Evolutionary conservation across 257 asterid species (phyloP).

Genomic region (Handroanthus guayacan): DNA sequence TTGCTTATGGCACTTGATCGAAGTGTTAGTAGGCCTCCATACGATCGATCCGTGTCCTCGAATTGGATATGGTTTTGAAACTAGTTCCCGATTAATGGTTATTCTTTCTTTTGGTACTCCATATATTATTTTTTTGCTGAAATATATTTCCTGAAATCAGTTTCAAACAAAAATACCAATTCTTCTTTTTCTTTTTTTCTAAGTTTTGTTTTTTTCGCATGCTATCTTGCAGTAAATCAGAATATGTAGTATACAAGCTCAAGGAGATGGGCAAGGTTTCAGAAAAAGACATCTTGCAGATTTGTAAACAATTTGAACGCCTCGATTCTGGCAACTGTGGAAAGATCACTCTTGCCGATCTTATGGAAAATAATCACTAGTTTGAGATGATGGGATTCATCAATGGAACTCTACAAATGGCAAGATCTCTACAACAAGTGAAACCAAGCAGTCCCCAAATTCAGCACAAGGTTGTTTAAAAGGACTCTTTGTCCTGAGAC

Average conservation of each 20-base stretch:
- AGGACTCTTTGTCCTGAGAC: not conserved
- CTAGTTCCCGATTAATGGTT: too few species aligned
- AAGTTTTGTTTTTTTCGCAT: not conserved
- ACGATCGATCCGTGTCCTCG: too few species aligned
- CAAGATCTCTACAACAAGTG: not conserved
- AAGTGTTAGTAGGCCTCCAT: too few species aligned
- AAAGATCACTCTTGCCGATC: slow-evolving; percentile 87
- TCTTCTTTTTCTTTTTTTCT: not conserved
- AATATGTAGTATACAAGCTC: slow-evolving; percentile 85
- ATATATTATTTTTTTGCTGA: too few species aligned
- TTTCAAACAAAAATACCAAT: not conserved
- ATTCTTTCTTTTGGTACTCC: too few species aligned
- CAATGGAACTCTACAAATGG: not conserved
- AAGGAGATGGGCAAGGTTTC: slow-evolving; percentile 86
- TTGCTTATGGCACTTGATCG: too few species aligned
- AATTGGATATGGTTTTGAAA: too few species aligned
- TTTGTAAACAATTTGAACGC: slow-evolving; percentile 82
- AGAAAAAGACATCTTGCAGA: slow-evolving; percentile 72
- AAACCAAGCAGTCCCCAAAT: not conserved
- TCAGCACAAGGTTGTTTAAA: not conserved
- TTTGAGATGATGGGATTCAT: not conserved
- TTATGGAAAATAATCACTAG: slow-evolving; percentile 66
- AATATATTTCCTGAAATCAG: too few species aligned
- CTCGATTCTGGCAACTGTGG: slow-evolving; percentile 87
- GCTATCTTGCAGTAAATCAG: slow-evolving; percentile 74